These are phyloP conservation scores for Yamadazyma diddensiae DNA, from an alignment of 1,139 yeast genomes.

Conservation along the genomic window DNA sequence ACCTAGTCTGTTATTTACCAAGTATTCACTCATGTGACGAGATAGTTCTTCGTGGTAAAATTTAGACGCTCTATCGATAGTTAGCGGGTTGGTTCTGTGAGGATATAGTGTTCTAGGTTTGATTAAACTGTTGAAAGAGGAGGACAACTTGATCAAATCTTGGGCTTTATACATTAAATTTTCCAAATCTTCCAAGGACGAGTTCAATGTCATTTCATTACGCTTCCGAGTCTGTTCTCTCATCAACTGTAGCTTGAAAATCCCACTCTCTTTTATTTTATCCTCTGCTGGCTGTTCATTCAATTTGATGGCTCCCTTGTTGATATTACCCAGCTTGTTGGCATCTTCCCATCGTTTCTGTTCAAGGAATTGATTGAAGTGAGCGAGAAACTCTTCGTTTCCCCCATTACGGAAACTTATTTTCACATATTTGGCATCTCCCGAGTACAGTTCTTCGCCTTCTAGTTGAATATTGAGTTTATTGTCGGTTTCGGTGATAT, in stretches of 20 bases:
- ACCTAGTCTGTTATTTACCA: slow-evolving; percentile 31
- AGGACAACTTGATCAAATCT: slow-evolving; percentile 61
- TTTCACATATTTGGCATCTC: slow-evolving; percentile 42
- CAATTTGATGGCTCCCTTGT: slow-evolving; percentile 34
- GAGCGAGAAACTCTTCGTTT: slow-evolving; percentile 43
- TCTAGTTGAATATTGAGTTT: slow-evolving; percentile 27
- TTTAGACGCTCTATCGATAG: slow-evolving; percentile 26
- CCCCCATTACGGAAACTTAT: slow-evolving; percentile 66
- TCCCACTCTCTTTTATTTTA: slow-evolving; percentile 42
- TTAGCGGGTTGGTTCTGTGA: slow-evolving; percentile 24
- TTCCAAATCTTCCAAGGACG: slow-evolving; percentile 74
- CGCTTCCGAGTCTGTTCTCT: slow-evolving; percentile 56
- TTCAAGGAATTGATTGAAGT: slow-evolving; percentile 42
- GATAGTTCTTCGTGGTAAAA: slow-evolving; percentile 39
- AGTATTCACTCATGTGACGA: slow-evolving; percentile 52
- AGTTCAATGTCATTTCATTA: slow-evolving; percentile 61
- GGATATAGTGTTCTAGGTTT: slow-evolving; percentile 13
- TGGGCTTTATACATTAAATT: slow-evolving; percentile 75
- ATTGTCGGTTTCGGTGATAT: slow-evolving; percentile 6
- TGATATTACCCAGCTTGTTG: slow-evolving; percentile 35
- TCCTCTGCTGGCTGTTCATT: slow-evolving; percentile 6
- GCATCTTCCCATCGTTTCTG: slow-evolving; percentile 45
- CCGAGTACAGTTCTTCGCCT: slow-evolving; percentile 31
- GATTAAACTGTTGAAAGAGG: slow-evolving; percentile 40
- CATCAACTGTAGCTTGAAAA: slow-evolving; percentile 65